These are phyloP conservation scores for Solanum verrucosum DNA, from an alignment of 257 asterid genomes.

Conservation along the genomic window DNA sequence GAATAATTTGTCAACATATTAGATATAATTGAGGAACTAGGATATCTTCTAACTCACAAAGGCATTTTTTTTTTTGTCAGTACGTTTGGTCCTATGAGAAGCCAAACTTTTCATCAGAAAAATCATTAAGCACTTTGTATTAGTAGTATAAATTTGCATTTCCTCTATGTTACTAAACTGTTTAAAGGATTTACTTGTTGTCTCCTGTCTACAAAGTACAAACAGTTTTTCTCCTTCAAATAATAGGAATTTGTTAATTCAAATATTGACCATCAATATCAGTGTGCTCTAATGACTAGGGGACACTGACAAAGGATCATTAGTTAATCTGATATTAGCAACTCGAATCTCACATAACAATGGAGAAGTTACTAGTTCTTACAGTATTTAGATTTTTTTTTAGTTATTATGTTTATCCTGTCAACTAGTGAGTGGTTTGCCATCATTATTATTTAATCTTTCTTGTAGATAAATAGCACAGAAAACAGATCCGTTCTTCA, in stretches of 20 bases:
- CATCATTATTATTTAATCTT: constrained; percentile 5
- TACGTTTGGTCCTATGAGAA: background rate
- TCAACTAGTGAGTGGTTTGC: background rate
- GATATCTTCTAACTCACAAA: background rate
- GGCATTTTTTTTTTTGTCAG: background rate
- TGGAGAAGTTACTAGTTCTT: background rate
- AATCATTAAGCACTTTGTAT: background rate
- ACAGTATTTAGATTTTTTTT: background rate
- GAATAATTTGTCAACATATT: background rate
- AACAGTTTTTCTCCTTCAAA: background rate
- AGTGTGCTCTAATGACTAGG: background rate
- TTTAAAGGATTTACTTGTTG: background rate
- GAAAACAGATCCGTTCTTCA: constrained; percentile 96
- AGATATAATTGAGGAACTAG: background rate
- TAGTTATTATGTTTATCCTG: background rate
- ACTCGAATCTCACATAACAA: background rate
- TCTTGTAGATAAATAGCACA: constrained; percentile 79
- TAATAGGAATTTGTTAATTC: background rate
- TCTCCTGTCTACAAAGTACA: background rate
- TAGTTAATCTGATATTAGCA: background rate
- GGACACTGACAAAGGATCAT: background rate
- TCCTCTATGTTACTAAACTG: background rate
- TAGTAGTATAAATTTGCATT: background rate
- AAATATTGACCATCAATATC: background rate
- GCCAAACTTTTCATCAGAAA: background rate